These are phyloP conservation scores for Pichia cactophila DNA, from an alignment of 1,139 yeast species.

Conservation along the genomic window DNA sequence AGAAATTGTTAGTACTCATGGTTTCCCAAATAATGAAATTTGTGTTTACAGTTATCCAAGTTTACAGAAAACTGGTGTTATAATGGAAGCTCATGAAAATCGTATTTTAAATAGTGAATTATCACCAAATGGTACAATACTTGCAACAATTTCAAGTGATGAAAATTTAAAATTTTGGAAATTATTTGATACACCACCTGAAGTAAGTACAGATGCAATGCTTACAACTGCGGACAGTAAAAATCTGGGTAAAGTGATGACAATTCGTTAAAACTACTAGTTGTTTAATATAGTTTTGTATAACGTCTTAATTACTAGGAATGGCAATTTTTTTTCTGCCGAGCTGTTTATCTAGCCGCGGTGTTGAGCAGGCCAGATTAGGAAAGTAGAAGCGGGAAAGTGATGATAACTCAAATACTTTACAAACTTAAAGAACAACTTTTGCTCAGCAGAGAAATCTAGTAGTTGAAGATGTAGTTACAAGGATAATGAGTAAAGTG, in stretches of 20 bases:
- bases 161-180: slow-evolving; percentile 96
- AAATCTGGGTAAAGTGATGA: slow-evolving; percentile 20
- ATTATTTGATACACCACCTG: slow-evolving; percentile 50
- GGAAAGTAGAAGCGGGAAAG: neutral
- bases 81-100: slow-evolving; percentile 80
- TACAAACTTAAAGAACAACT: neutral
- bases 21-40: slow-evolving; percentile 82
- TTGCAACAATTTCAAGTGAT: slow-evolving; percentile 95
- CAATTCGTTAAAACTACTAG: slow-evolving; percentile 6
- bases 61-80: slow-evolving; percentile 81
- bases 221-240: slow-evolving; percentile 12
- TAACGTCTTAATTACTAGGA: neutral
- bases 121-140: slow-evolving; percentile 82
- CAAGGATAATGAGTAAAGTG: slow-evolving; percentile 16
- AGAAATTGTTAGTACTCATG: slow-evolving; percentile 92
- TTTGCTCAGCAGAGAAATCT: neutral
- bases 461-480: neutral
- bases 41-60: slow-evolving; percentile 83
- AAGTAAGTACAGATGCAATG: slow-evolving; percentile 26
- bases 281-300: neutral
- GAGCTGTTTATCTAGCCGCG: neutral
- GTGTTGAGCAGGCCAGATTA: neutral
- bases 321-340: neutral
- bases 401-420: no score
- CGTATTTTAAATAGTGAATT: slow-evolving; percentile 77